phyloP scores from a whole-genome alignment of 768 basidiomycete species.

The Hygrocybe punicea region DNA sequence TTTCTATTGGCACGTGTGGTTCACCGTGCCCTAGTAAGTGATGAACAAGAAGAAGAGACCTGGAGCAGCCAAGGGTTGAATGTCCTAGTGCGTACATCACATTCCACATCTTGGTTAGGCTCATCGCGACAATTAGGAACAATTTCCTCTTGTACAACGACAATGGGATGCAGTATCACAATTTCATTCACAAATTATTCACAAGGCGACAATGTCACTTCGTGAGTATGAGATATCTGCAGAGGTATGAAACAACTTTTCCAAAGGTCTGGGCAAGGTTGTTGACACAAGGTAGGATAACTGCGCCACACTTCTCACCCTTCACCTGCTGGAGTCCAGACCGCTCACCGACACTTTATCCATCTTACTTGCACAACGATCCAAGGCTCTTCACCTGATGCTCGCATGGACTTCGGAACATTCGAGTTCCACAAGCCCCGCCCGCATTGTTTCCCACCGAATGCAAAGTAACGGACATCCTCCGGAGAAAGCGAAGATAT shows the following conservation, averaged over 20 bases:
- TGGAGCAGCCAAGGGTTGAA: constrained; percentile 62
- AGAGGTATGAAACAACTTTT: constrained; percentile 41
- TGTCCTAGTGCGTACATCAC: constrained; percentile 47
- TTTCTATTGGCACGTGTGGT: constrained; percentile 85
- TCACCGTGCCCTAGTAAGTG: constrained; percentile 64
- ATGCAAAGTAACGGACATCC: constrained; percentile 37
- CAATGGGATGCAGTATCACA: constrained; percentile 91
- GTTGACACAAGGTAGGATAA: constrained; percentile 47
- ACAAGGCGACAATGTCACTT: constrained; percentile 80
- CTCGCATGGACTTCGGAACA: constrained; percentile 36
- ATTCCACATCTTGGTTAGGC: neutral
- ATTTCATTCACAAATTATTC: constrained; percentile 84
- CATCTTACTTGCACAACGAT: constrained; percentile 68
- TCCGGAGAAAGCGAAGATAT: constrained; percentile 19
- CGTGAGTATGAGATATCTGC: constrained; percentile 54
- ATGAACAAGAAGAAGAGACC: constrained; percentile 60
- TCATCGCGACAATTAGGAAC: constrained; percentile 47
- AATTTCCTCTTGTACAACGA: constrained; percentile 84
- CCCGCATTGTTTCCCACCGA: constrained; percentile 5
- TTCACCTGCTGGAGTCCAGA: constrained; percentile 86
- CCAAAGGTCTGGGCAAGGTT: neutral
- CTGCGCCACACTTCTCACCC: constrained; percentile 74
- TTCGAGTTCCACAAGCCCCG: constrained; percentile 11
- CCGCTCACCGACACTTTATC: constrained; percentile 71
- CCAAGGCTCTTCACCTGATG: constrained; percentile 50